Evolutionary conservation across 1,139 yeast species (phyloP).

Genomic region (Diutina scorzettiae): DNA sequence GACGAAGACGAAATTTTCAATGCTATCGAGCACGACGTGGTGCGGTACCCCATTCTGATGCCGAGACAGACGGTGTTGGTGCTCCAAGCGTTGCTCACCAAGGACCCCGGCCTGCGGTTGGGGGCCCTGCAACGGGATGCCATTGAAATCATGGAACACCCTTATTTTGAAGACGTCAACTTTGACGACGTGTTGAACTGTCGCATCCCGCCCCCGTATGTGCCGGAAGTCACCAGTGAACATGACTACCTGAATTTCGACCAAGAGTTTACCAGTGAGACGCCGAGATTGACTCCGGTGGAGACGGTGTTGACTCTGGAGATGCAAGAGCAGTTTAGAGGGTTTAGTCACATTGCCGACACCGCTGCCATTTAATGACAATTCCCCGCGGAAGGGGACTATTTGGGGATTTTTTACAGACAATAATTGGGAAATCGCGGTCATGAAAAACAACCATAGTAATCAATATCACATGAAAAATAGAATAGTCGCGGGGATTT

Average conservation of each 20-base stretch:
- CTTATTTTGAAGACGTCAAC: slow-evolving; percentile 80
- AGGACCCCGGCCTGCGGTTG: slow-evolving; percentile 74
- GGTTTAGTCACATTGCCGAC: slow-evolving; percentile 82
- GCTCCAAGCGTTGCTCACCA: slow-evolving; percentile 77
- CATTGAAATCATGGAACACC: slow-evolving; percentile 86
- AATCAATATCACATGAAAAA: no score
- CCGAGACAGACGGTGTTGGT: slow-evolving; percentile 93
- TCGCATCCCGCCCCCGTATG: slow-evolving; percentile 72
- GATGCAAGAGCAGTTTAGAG: slow-evolving; percentile 94
- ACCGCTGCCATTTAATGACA: neutral
- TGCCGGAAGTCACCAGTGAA: slow-evolving; percentile 72
- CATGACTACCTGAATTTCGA: slow-evolving; percentile 92
- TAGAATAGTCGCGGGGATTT: no score
- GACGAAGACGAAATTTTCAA: slow-evolving; percentile 97
- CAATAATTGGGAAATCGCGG: no score
- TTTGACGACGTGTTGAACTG: slow-evolving; percentile 75
- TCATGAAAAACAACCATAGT: no score
- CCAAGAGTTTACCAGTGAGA: slow-evolving; percentile 87
- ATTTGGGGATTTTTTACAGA: no score
- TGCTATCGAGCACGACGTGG: slow-evolving; percentile 96
- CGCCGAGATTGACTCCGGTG: slow-evolving; percentile 91
- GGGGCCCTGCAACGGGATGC: slow-evolving; percentile 90
- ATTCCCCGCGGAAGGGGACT: no score
- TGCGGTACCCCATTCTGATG: slow-evolving; percentile 95
- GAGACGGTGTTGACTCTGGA: slow-evolving; percentile 76